Percentiles rank a stretch among this genome's conserved stretches.
These are phyloP conservation scores for Boeremia exigua DNA, from an alignment of 2,329 filamentous ascomycete genomes.

Conservation along the genomic window DNA sequence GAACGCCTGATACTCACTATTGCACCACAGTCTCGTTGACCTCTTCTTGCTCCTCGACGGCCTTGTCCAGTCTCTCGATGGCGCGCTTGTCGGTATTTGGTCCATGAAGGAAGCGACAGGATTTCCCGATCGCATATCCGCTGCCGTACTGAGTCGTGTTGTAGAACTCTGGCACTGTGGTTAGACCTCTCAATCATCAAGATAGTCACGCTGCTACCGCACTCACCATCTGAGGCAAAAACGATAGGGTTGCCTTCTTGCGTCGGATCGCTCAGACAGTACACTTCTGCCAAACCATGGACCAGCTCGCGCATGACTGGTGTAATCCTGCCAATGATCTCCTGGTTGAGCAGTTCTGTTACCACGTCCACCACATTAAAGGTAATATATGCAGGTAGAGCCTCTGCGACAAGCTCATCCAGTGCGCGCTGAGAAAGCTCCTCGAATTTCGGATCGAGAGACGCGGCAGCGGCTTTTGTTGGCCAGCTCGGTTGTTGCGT, in stretches of 20 bases:
- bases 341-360: conserved; percentile 67
- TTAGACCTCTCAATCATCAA: background rate
- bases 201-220: too few relatives aligned
- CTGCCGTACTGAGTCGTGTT: conserved; percentile 74
- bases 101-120: conserved; percentile 78
- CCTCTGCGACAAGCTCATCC: conserved; percentile 66
- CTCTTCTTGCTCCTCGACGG: conserved; percentile 66
- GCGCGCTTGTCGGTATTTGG: conserved; percentile 70
- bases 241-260: conserved; percentile 74
- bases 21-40: conserved; percentile 76
- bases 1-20: conserved; percentile 55
- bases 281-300: conserved; percentile 74
- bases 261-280: conserved; percentile 75
- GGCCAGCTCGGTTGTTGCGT: conserved; percentile 52
- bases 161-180: conserved; percentile 64
- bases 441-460: conserved; percentile 62
- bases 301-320: conserved; percentile 67
- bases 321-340: conserved; percentile 69
- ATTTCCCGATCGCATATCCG: conserved; percentile 73
- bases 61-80: conserved; percentile 65
- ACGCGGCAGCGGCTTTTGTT: conserved; percentile 43
- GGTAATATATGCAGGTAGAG: conserved; percentile 72
- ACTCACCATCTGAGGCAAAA: conserved; percentile 71
- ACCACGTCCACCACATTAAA: conserved; percentile 70
- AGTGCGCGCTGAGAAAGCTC: conserved; percentile 67